Conservation (phyloP, 1,139 yeast genomes). For the Saccharomycopsis hybrid region DNA sequence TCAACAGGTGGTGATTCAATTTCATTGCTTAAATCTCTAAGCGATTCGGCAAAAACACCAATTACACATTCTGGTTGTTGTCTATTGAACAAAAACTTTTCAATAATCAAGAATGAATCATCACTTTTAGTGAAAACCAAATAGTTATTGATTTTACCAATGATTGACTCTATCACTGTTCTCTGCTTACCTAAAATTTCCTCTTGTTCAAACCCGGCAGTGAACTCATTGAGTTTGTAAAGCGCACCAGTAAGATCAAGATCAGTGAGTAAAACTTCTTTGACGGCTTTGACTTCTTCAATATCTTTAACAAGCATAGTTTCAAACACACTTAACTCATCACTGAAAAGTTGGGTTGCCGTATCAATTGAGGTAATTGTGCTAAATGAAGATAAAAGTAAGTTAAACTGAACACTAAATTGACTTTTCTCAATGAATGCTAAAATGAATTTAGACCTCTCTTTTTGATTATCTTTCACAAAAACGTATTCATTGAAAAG, state of each 20-base stretch:
- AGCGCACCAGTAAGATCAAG: slow-evolving; percentile 39
- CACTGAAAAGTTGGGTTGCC: not conserved
- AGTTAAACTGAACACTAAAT: too few species aligned
- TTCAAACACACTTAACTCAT: slow-evolving; percentile 26
- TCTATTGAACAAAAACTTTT: slow-evolving; percentile 10
- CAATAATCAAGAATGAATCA: not conserved
- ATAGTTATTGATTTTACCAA: slow-evolving; percentile 5
- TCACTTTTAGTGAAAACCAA: not conserved
- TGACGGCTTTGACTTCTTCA: slow-evolving; percentile 19
- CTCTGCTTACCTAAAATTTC: not conserved
- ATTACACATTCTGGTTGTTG: too few species aligned
- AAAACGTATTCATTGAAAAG: slow-evolving; percentile 26
- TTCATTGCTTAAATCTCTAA: too few species aligned
- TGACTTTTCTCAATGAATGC: not conserved
- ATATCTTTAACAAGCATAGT: slow-evolving; percentile 26
- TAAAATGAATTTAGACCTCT: not conserved
- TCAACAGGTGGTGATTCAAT: too few species aligned
- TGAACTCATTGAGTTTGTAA: not conserved
- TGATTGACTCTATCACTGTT: not conserved
- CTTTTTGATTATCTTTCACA: not conserved
- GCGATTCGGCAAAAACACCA: too few species aligned
- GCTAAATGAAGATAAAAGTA: too few species aligned
- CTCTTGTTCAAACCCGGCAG: too few species aligned
- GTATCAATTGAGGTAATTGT: not conserved
- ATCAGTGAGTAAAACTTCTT: slow-evolving; percentile 36